Evolutionary conservation across 1,284 basidiomycete species (phyloP).

Genomic region (Cryptococcus sp.): DNA sequence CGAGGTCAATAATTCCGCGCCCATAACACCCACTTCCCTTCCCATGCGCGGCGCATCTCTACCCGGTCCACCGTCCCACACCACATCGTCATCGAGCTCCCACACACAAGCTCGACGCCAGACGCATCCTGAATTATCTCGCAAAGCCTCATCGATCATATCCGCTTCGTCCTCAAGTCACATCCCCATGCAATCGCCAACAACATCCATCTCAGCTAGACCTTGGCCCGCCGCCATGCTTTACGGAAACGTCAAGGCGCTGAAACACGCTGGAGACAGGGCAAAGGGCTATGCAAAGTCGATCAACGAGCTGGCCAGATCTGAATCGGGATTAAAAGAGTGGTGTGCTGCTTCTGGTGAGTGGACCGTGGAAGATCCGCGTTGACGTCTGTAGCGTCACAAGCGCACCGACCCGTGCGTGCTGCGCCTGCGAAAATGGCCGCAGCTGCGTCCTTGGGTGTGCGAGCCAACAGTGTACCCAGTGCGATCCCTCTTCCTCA

Average conservation of each 20-base stretch:
- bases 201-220: conserved; percentile 37
- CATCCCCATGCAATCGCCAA: conserved; percentile 2
- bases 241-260: conserved; percentile 65
- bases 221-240: conserved; percentile 73
- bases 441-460: conserved; percentile 14
- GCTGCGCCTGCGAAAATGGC: conserved; percentile 8
- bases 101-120: conserved; percentile 1
- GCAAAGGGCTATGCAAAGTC: conserved; percentile 75
- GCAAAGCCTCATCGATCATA: conserved; percentile 35
- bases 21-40: conserved; percentile 24
- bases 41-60: conserved; percentile 51
- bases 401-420: conserved; percentile 14
- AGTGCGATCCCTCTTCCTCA: conserved; percentile 14
- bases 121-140: conserved; percentile 15
- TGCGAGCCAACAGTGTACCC: conserved; percentile 14
- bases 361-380: conserved; percentile 22
- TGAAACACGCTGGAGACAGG: conserved; percentile 68
- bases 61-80: conserved; percentile 2
- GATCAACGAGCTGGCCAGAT: conserved; percentile 75
- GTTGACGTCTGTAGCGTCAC: conserved; percentile 4
- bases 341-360: conserved; percentile 70
- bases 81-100: conserved; percentile 7
- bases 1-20: conserved; percentile 55
- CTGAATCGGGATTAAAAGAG: conserved; percentile 74
- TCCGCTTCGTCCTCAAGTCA: conserved; percentile 19